Evolutionary conservation across 805 yeast genomes (phyloP), one percentile per base, ranked within the genome.

Genomic region (Zygoascus ofunaensis): DNA sequence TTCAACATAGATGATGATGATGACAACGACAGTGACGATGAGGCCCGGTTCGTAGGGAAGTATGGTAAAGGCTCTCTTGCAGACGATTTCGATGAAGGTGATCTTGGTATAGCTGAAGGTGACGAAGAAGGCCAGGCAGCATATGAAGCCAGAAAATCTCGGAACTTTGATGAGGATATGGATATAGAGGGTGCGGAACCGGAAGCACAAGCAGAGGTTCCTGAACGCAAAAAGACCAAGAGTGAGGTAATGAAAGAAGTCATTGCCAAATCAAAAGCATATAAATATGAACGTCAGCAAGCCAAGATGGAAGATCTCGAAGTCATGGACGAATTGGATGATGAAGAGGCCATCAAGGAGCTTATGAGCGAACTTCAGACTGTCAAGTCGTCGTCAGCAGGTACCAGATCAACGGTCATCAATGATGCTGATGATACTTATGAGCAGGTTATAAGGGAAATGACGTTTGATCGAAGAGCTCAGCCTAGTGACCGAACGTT

Each of bases 1-100:
- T 90, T 77, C 55, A 82, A 84, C 57, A 74, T 89, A 42, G 90
- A 85, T 23, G 92, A 82, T 52, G 77, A 74, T 19, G 77, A 69
- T 24, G 77, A 68, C 22, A 71, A 60, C 17, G 67, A 60, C 14
- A 74, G 64, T 17, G 64, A 55, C 7, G 73, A 58, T 18, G 66
- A 60, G 17, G 73, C 61, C 18, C 64, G 56, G 10, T 56, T 51
- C 45, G 69, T 70, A 0, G 73, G 90, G 46, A 87, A 96, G 0
- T 97, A 89, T 63, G 96, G 95, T 17, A 75, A 80, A 52, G 66
- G 82, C 0, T 65, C 80, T 0, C 61, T 77, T 26, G 74, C 69
- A n/a, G 83, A 76, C 48, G 79, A 71, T 48, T 72, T 73, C 43
- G 70, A 69, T 26, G 76, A 68, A 28, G 78, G 70, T 23, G 77